Percentiles rank a stretch among this genome's conserved stretches.
Conservation (phyloP, 1,139 yeast species). For the Yamadazyma siamensis region DNA sequence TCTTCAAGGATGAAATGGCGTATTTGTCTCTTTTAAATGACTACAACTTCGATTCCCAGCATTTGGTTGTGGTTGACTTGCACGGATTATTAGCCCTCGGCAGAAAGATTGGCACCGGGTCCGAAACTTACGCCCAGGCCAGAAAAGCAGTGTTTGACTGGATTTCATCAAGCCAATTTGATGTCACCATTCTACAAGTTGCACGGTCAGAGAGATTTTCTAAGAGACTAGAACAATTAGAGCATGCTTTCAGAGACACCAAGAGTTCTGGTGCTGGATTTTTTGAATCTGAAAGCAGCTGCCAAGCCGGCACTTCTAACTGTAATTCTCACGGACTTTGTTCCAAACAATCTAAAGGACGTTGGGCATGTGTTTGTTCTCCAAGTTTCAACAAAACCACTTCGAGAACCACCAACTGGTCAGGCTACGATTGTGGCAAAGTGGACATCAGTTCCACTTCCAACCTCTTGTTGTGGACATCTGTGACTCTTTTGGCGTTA, state of each 20-base stretch:
- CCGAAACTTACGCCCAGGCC: slow-evolving; percentile 39
- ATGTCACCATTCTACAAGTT: slow-evolving; percentile 31
- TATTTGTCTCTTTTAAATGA: slow-evolving; percentile 39
- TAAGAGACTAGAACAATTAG: slow-evolving; percentile 25
- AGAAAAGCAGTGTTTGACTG: slow-evolving; percentile 29
- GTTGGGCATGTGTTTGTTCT: slow-evolving; percentile 60
- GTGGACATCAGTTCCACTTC: slow-evolving; percentile 63
- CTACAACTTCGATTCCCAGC: slow-evolving; percentile 13
- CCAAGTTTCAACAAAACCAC: slow-evolving; percentile 45
- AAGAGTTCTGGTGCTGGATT: slow-evolving; percentile 17
- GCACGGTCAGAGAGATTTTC: slow-evolving; percentile 8
- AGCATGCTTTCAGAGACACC: slow-evolving; percentile 16
- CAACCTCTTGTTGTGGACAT: slow-evolving; percentile 66
- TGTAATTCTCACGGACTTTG: slow-evolving; percentile 70
- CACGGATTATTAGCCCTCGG: slow-evolving; percentile 41
- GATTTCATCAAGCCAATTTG: slow-evolving; percentile 28
- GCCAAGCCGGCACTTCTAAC: slow-evolving; percentile 49
- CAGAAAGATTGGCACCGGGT: slow-evolving; percentile 38
- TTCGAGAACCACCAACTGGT: slow-evolving; percentile 59
- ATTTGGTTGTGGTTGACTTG: slow-evolving; percentile 30
- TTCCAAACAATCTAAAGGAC: slow-evolving; percentile 31
- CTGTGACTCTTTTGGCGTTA: slow-evolving; percentile 42
- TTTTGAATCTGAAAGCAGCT: slow-evolving; percentile 46
- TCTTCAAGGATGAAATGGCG: slow-evolving; percentile 45
- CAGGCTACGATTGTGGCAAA: slow-evolving; percentile 65